Evolutionary conservation across 352 stramenopile species (phyloP).

Genomic region (Globisporangium solare): DNA sequence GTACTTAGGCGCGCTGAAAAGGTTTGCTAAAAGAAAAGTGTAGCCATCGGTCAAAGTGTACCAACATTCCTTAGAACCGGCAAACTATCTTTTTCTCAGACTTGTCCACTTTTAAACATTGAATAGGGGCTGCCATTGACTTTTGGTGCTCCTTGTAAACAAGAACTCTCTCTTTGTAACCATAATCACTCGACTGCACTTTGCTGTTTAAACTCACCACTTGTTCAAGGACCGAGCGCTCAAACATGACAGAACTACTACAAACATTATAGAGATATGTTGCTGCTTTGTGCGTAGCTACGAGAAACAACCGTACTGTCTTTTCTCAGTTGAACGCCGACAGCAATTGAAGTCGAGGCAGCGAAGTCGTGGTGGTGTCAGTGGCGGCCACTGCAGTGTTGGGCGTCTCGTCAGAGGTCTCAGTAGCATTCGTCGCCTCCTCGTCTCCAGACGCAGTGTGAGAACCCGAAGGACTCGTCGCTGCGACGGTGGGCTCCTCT

Average conservation of each 20-base stretch:
- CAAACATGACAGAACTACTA: no score
- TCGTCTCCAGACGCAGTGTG: neutral
- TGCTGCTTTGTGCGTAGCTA: neutral
- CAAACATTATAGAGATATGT: neutral
- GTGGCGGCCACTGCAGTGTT: neutral
- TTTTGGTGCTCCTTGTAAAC: no score
- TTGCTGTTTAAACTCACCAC: no score
- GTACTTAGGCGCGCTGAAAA: neutral
- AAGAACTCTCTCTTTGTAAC: no score
- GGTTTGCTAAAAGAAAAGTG: neutral
- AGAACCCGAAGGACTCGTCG: neutral
- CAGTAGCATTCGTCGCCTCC: no score
- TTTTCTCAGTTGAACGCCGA: neutral
- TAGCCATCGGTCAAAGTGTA: constrained; percentile 4
- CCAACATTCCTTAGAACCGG: no score
- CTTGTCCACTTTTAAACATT: no score
- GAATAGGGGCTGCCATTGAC: no score
- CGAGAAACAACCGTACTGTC: neutral
- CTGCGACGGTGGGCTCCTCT: neutral
- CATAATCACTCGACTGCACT: no score
- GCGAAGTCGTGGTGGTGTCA: neutral
- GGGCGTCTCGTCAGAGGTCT: neutral
- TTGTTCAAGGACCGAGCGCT: no score
- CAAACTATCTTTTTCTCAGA: no score
- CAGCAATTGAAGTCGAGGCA: neutral